Percentiles rank a stretch among this genome's conserved stretches.
Evolutionary conservation across 2,329 filamentous ascomycete species (phyloP).

Genomic region (Colletotrichum cordylinicola): DNA sequence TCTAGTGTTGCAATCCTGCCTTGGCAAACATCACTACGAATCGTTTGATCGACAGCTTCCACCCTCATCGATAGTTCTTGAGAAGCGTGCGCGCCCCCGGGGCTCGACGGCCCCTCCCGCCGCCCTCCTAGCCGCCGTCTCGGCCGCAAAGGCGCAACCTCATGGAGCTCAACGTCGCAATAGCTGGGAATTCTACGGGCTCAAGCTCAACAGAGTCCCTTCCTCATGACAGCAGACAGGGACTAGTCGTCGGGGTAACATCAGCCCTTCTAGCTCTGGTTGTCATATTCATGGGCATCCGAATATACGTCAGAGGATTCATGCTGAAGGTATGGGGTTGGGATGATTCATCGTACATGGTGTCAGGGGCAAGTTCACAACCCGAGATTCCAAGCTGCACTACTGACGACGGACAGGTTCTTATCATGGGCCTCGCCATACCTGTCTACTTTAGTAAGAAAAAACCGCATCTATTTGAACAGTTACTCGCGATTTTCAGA

Average conservation of each 20-base stretch:
- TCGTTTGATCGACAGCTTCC: too few relatives aligned
- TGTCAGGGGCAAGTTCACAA: neutral
- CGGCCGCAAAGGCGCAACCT: neutral
- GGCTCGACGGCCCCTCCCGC: neutral
- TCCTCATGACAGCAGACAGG: neutral
- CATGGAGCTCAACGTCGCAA: accelerated
- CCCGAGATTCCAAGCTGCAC: too few relatives aligned
- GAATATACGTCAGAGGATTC: conserved; percentile 26
- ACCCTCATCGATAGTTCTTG: too few relatives aligned
- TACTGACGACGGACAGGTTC: neutral
- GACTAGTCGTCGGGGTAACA: neutral
- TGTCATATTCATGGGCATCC: neutral
- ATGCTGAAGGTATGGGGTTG: conserved; percentile 28
- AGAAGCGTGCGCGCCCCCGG: too few relatives aligned
- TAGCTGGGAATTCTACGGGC: neutral
- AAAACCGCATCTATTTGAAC: accelerated
- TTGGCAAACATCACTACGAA: too few relatives aligned
- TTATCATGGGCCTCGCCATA: neutral
- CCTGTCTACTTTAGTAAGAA: neutral
- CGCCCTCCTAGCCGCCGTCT: too few relatives aligned
- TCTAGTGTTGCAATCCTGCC: too few relatives aligned
- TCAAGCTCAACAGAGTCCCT: neutral
- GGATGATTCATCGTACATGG: conserved; percentile 24
- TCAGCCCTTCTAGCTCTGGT: neutral
- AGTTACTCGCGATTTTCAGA: neutral